These are phyloP conservation scores for Syncephalastrum racemosum DNA, from an alignment of 371 early-diverging fungal species.

Conservation along the genomic window DNA sequence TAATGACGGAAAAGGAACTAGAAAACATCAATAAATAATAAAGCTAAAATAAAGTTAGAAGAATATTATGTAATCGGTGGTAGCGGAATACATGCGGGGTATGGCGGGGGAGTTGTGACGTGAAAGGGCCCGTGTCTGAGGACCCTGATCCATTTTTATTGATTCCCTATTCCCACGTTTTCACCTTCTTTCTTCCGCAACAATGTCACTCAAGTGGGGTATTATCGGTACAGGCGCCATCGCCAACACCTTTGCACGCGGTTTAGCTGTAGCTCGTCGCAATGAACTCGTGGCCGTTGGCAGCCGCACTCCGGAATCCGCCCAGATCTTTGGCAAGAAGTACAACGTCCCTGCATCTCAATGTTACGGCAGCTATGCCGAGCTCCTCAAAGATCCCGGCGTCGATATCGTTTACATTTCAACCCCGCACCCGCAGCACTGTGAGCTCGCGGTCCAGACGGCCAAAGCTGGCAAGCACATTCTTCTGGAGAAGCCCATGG, in stretches of 20 bases:
- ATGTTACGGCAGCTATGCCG: constrained; percentile 38
- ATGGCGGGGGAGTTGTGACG: no score
- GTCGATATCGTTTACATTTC: constrained; percentile 51
- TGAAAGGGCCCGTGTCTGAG: no score
- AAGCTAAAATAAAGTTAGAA: no score
- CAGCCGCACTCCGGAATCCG: constrained; percentile 36
- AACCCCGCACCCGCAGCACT: constrained; percentile 51
- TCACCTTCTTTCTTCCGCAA: constrained; percentile 5
- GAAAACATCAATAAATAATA: no score
- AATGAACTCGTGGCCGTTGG: constrained; percentile 41
- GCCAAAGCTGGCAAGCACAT: constrained; percentile 45
- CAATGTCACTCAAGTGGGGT: constrained; percentile 43
- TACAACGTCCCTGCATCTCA: constrained; percentile 20
- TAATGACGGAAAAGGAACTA: no score
- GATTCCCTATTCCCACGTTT: constrained; percentile 3
- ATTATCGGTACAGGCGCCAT: constrained; percentile 52
- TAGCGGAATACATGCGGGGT: no score
- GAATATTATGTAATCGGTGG: no score
- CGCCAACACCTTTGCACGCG: constrained; percentile 46
- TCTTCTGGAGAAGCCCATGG: constrained; percentile 54
- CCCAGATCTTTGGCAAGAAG: constrained; percentile 30
- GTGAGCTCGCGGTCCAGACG: constrained; percentile 30
- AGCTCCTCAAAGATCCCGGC: constrained; percentile 27
- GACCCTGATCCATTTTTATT: no score
- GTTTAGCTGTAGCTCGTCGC: constrained; percentile 27